phyloP scores from a whole-genome alignment of 495 filamentous ascomycete species.

The Hypomontagnella monticulosa region DNA sequence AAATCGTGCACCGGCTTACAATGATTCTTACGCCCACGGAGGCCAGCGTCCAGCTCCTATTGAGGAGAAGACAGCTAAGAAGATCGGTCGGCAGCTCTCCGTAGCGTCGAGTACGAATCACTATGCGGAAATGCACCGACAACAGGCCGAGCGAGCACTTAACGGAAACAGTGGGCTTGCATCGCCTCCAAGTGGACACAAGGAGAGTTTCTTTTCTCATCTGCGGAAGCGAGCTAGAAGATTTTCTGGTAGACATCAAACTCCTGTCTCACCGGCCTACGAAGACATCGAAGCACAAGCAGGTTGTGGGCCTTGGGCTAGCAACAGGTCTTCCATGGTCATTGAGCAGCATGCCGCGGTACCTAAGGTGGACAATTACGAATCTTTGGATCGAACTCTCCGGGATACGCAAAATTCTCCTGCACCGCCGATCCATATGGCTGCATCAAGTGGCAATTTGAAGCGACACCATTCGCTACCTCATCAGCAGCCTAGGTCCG shows the following conservation, averaged over 20 bases:
- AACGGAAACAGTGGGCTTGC: slow-evolving; percentile 78
- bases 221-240: slow-evolving; percentile 91
- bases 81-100: slow-evolving; percentile 95
- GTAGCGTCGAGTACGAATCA: slow-evolving; percentile 94
- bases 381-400: slow-evolving; percentile 80
- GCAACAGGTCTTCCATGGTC: slow-evolving; percentile 83
- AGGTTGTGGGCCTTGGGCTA: slow-evolving; percentile 87
- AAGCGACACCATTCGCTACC: slow-evolving; percentile 81
- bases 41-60: slow-evolving; percentile 42
- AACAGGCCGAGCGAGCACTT: slow-evolving; percentile 89
- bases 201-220: slow-evolving; percentile 98
- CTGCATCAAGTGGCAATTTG: slow-evolving; percentile 62
- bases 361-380: slow-evolving; percentile 69
- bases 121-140: slow-evolving; percentile 83
- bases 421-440: slow-evolving; percentile 61
- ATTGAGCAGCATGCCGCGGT: slow-evolving; percentile 70
- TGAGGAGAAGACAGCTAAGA: slow-evolving; percentile 83
- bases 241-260: slow-evolving; percentile 89
- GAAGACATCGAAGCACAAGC: slow-evolving; percentile 88
- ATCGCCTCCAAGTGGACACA: slow-evolving; percentile 73
- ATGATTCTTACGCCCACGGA: slow-evolving; percentile 53
- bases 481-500: slow-evolving; percentile 70
- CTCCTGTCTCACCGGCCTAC: slow-evolving; percentile 72
- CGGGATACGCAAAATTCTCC: slow-evolving; percentile 72
- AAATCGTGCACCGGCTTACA: slow-evolving; percentile 58